Evolutionary conservation across 805 yeast genomes (phyloP).

Genomic region (Priceomyces fermenticarens): DNA sequence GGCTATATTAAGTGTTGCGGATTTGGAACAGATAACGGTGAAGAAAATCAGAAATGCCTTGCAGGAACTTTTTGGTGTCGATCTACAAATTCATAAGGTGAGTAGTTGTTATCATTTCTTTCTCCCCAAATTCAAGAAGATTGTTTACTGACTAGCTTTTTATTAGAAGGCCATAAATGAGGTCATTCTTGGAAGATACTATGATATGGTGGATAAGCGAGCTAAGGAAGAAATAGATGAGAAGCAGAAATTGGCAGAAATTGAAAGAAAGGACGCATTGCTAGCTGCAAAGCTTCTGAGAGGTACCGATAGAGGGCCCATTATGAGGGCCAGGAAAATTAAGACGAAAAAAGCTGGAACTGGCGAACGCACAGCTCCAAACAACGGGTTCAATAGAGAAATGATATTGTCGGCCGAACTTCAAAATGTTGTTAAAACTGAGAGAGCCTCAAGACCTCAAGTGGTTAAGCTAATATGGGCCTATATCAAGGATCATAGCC

Average conservation of each 20-base stretch:
- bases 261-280: conserved; percentile 48
- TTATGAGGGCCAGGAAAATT: conserved; percentile 15
- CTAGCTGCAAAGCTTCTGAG: conserved; percentile 51
- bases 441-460: conserved; percentile 59
- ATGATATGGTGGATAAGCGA: conserved; percentile 41
- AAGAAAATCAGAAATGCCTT: conserved; percentile 68
- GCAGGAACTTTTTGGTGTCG: conserved; percentile 62
- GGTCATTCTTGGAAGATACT: conserved; percentile 57
- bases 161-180: conserved; percentile 55
- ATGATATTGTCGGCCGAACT: conserved; percentile 51
- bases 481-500: conserved; percentile 56
- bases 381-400: conserved; percentile 41
- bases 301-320: conserved; percentile 17
- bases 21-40: conserved; percentile 66
- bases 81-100: conserved; percentile 47
- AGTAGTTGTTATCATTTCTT: conserved; percentile 13
- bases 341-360: conserved; percentile 11
- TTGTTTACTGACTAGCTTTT: conserved; percentile 13
- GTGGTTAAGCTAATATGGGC: conserved; percentile 70
- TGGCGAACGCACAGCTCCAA: conserved; percentile 19
- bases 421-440: conserved; percentile 41
- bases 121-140: neutral
- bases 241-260: conserved; percentile 23
- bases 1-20: conserved; percentile 73
- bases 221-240: conserved; percentile 21